Evolutionary conservation across 2,329 filamentous ascomycete genomes (phyloP), one percentile per base, ranked within the genome.

Genomic region (Chrysoporthe deuterocubensis): DNA sequence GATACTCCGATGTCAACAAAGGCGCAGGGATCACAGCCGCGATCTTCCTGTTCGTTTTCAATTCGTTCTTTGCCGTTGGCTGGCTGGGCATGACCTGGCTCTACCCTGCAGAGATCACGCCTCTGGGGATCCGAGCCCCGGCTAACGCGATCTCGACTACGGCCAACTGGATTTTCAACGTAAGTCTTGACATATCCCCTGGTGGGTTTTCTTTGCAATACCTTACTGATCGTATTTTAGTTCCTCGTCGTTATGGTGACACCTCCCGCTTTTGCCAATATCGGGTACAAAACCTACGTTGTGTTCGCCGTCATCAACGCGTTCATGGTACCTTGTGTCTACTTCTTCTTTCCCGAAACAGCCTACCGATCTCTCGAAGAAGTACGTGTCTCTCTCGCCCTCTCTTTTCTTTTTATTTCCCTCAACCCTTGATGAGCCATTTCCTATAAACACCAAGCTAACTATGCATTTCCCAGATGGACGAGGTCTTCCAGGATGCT

Each of bases 261-360:
- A 0, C 87, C 87, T 0, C 79, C 88, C 2, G 82, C 85, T 1
- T 87, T 89, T 70, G 78, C 83, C 66, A 85, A 79, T 67, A 90
- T 90, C 69, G 76, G 78, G 14, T 85, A 87, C 78, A 80, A 86
- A 72, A 90, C 88, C 0, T 90, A 90, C 76, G 85, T 87, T 72
- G 86, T 91, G 71, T 91, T 91, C 73, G 88, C 88, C 13, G 83
- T 88, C 62, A 88, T 90, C 78, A 90, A 90, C 75, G 83, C 84
- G 70, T 79, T 85, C 72, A 88, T 89, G 75, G 81, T 88, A 0
- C 86, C 87, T 0, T 80, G 78, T 2, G 80, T 87, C 44, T 89
- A 87, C 76, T 85, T 87, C 76, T 88, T 88, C 80, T 90, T 87
- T 76, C 88, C 88, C 0, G 89, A 90, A 76, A 90, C 89, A 8